Conservation (phyloP, 352 stramenopile species). For the Phytopythium delawarense region DNA sequence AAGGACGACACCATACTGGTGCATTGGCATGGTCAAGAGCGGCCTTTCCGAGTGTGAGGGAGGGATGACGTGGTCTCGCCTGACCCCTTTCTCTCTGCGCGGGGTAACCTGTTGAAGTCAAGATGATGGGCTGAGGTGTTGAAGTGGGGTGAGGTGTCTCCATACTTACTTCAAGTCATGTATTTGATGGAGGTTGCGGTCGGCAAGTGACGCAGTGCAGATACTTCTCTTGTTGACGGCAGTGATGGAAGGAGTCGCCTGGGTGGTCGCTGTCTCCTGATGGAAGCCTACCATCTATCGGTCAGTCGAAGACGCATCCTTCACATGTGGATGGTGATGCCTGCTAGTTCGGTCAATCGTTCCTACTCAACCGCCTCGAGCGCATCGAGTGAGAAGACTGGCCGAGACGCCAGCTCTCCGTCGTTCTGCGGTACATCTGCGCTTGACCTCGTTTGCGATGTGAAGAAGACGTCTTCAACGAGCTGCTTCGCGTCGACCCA, state of each 20-base stretch:
- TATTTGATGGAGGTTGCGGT: too few species aligned
- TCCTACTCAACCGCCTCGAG: slow-evolving; percentile 6
- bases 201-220: neutral
- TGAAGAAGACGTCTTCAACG: slow-evolving; percentile 34
- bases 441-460: neutral
- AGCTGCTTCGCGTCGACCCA: slow-evolving; percentile 43
- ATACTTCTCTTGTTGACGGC: neutral
- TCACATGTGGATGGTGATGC: neutral
- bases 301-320: neutral
- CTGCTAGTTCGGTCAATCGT: neutral
- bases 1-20: neutral
- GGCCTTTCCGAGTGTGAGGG: neutral
- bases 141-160: too few species aligned
- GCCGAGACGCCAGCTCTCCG: neutral
- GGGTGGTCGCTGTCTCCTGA: neutral
- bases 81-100: neutral
- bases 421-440: neutral
- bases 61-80: neutral
- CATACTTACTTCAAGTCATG: too few species aligned
- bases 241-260: neutral
- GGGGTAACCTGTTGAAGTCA: neutral
- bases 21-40: neutral
- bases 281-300: neutral
- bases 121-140: neutral
- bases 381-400: neutral